phyloP scores from a whole-genome alignment of 371 early-diverging fungal species.

The Rhizomucor pusillus region DNA sequence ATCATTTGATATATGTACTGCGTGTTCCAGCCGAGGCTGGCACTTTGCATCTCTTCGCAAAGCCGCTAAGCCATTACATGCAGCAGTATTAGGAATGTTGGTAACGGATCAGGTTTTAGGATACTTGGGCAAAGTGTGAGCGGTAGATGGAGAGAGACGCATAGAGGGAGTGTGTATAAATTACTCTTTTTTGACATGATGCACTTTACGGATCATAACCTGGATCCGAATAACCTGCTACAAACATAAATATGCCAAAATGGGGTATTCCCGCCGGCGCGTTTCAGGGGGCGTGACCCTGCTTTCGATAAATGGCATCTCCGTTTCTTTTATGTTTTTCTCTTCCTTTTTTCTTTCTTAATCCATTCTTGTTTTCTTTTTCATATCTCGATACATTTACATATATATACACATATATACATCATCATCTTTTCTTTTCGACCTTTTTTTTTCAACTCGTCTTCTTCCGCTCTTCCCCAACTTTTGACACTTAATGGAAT shows the following conservation, averaged over 20 bases:
- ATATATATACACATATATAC: neutral
- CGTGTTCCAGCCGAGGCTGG: too few relatives aligned
- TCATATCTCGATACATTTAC: slow-evolving; percentile 1
- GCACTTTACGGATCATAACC: neutral
- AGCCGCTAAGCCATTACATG: too few relatives aligned
- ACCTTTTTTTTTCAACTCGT: neutral
- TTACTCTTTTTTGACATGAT: neutral
- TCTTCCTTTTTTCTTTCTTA: slow-evolving; percentile 11
- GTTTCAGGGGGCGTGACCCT: neutral
- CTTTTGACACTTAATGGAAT: neutral
- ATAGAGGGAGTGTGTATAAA: neutral
- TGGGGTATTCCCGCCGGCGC: neutral
- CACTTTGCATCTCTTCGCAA: too few relatives aligned
- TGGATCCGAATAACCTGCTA: neutral
- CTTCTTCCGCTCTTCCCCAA: neutral
- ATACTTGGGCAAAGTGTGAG: too few relatives aligned
- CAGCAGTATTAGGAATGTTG: too few relatives aligned
- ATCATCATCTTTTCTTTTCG: neutral
- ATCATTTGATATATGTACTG: too few relatives aligned
- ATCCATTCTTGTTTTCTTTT: slow-evolving; percentile 9
- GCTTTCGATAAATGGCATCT: slow-evolving; percentile 4
- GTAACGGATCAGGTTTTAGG: too few relatives aligned
- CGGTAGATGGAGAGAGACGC: too few relatives aligned
- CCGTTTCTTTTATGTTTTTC: slow-evolving; percentile 5
- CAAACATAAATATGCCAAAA: neutral